These are phyloP conservation scores for Beta macrorhiza DNA, from an alignment of 179 eudicot genomes.

Conservation along the genomic window DNA sequence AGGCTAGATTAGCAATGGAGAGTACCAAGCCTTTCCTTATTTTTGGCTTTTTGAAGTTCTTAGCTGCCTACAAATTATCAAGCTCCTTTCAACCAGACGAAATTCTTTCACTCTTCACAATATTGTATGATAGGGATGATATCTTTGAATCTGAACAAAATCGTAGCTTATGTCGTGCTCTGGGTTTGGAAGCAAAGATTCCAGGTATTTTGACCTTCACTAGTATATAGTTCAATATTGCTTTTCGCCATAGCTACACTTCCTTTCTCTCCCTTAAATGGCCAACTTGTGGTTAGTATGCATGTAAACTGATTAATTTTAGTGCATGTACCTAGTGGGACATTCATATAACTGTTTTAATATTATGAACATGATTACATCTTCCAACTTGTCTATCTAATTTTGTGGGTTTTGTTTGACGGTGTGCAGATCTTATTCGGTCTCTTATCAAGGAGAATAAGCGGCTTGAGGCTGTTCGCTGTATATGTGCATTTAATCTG, in stretches of 20 bases:
- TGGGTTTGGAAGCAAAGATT: slow-evolving; percentile 26
- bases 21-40: slow-evolving; percentile 10
- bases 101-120: slow-evolving; percentile 30
- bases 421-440: slow-evolving; percentile 33
- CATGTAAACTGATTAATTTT: not conserved
- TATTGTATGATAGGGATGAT: slow-evolving; percentile 14
- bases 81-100: slow-evolving; percentile 26
- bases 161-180: slow-evolving; percentile 21
- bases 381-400: not conserved
- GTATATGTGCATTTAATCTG: slow-evolving; percentile 37
- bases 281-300: not conserved
- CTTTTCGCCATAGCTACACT: not conserved
- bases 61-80: slow-evolving; percentile 30
- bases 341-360: not conserved
- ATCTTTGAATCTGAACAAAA: slow-evolving; percentile 20
- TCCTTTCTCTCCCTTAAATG: not conserved
- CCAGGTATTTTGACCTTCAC: slow-evolving; percentile 20
- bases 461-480: slow-evolving; percentile 33
- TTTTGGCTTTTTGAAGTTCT: slow-evolving; percentile 34
- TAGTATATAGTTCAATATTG: not conserved
- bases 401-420: not conserved
- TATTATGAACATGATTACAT: not conserved
- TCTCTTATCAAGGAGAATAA: slow-evolving; percentile 36
- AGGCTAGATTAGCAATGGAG: slow-evolving; percentile 19
- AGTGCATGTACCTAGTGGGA: not conserved